A percentile compares a stretch with the other conserved stretches of the same genome.
These are phyloP conservation scores for Spergularia bocconei DNA, from an alignment of 148 eudicot genomes.

Conservation along the genomic window DNA sequence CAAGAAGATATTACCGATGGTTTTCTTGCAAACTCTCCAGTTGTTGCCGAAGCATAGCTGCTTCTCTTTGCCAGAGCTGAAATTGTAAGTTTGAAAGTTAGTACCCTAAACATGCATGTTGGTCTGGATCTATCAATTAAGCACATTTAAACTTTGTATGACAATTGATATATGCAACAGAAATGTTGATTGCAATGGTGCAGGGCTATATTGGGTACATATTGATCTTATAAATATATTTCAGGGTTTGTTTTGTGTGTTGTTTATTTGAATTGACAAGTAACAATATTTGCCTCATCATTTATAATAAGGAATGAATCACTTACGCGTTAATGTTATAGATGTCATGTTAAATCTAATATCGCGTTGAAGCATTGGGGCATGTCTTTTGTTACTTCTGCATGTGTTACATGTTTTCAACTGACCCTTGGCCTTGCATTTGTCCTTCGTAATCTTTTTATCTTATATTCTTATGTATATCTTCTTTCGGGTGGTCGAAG, in stretches of 20 bases:
- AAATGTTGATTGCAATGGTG: background rate
- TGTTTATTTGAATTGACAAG: no score
- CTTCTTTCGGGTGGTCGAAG: background rate
- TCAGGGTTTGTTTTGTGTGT: background rate
- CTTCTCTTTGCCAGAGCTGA: conserved; percentile 82
- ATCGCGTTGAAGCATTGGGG: background rate
- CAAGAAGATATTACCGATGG: conserved; percentile 46
- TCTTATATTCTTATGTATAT: background rate
- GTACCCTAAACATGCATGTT: conserved; percentile 3
- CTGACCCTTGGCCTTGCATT: background rate
- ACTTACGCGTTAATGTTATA: background rate
- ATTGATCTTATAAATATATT: background rate
- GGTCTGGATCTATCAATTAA: background rate
- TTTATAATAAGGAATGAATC: background rate
- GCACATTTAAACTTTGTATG: background rate
- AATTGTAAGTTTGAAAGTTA: conserved; percentile 14
- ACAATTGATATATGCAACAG: background rate
- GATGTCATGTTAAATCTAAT: background rate
- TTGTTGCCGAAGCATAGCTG: conserved; percentile 66
- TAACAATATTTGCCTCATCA: background rate
- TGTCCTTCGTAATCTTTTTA: background rate
- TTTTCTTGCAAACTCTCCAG: conserved; percentile 66
- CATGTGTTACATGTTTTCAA: background rate
- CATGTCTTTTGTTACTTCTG: background rate
- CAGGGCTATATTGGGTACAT: background rate